A percentile compares a stretch with the other conserved stretches of the same genome.
Evolutionary conservation across 148 eudicot genomes (phyloP).

Genomic region (Fagopyrum tataricum): DNA sequence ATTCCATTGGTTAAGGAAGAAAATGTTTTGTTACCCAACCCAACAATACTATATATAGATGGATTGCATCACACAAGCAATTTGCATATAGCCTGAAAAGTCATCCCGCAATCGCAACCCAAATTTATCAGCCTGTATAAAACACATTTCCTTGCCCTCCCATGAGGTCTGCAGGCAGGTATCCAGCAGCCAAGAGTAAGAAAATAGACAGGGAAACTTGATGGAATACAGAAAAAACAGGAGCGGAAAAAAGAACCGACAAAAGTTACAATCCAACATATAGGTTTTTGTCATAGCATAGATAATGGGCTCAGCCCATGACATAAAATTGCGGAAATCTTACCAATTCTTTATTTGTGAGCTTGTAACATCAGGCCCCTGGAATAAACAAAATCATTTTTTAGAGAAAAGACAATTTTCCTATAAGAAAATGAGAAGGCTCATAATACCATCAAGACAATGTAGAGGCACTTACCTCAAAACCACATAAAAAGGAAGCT

Average conservation of each 20-base stretch:
- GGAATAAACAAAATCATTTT: conserved; percentile 23
- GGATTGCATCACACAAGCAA: background rate
- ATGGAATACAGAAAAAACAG: background rate
- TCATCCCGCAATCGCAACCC: background rate
- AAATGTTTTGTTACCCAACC: background rate
- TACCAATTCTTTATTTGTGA: conserved; percentile 89
- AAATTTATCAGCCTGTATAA: background rate
- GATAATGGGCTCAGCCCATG: background rate
- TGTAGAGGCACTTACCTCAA: background rate
- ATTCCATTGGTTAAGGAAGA: background rate
- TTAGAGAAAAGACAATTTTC: background rate
- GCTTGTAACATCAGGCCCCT: conserved; percentile 86
- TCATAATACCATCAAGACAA: background rate
- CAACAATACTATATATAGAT: background rate
- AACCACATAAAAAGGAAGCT: background rate
- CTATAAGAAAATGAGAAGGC: background rate
- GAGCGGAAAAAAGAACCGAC: background rate
- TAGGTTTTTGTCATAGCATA: background rate
- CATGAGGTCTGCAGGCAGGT: background rate
- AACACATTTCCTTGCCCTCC: background rate
- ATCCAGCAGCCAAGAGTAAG: background rate
- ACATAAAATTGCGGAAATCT: conserved; percentile 14
- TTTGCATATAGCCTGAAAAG: background rate
- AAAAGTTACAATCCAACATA: background rate
- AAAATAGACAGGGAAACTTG: background rate